Evolutionary conservation across 192 early-diverging fungal genomes (phyloP), one percentile per base, ranked within the genome.

Genomic region (Backusella liffmaniae): DNA sequence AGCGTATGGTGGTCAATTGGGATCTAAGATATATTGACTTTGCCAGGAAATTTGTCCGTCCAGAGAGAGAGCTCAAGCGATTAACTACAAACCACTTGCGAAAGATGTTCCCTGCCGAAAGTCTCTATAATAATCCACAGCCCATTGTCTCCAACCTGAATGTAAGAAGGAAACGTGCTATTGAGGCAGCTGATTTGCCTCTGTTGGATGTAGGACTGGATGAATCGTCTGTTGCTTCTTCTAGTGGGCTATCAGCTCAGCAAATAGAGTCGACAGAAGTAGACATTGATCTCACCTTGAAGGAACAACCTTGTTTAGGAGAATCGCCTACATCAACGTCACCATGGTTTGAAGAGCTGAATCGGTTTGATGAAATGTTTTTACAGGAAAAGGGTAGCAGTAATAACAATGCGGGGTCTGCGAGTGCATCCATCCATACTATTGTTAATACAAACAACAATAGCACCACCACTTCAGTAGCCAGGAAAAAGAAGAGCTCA

Each of bases 11-110:
- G 0, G 79, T 88, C 2, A 82, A 85, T 30, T 99, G 96, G 96
- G 94, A 98, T 74, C 75, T 88, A 65, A 92, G 94, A 30, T 97
- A 97, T 78, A 85, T 85, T 4, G 86, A 92, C 39, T 89, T 99
- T 69, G 91, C 89, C 2, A 82, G 93, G 42, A 86, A 87, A 1
- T 96, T 92, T 80, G 90, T 98, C 73, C 92, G 94, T 71, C 86
- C 92, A 1, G 96, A 98, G 70, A 84, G 90, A n/a, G 93, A 95
- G 73, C 82, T 93, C 16, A 83, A 87, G 32, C 69, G 90, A 26
- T 83, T 89, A 36, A 91, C 92, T 5, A 83, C 88, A 8, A 86
- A 82, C 3, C 89, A 94, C 49, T 53, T 93, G 8, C 84, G 78
- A 75, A 81, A 86, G 13, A 85, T 95, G 71, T 88, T 93, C 79